phyloP scores from a whole-genome alignment of 306 rosid genomes.

The Medicago ruthenica region DNA sequence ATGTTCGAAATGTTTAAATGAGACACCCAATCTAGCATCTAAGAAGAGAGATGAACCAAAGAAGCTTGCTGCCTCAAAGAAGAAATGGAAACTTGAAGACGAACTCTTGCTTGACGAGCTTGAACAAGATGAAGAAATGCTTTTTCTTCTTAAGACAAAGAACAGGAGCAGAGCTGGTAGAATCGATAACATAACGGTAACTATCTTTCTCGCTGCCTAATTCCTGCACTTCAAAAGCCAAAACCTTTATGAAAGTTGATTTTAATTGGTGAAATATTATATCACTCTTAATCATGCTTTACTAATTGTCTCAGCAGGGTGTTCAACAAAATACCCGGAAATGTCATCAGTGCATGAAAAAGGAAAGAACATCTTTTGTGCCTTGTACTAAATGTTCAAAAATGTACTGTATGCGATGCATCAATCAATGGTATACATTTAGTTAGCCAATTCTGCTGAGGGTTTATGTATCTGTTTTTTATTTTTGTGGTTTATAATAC shows the following conservation, averaged over 20 bases:
- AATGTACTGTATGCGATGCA: constrained; percentile 69
- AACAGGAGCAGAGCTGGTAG: constrained; percentile 49
- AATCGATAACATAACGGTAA: constrained; percentile 27
- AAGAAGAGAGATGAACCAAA: constrained; percentile 41
- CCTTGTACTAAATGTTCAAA: constrained; percentile 68
- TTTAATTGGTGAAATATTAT: constrained; percentile 11
- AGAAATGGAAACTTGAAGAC: constrained; percentile 43
- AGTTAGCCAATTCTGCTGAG: constrained; percentile 6
- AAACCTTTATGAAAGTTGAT: constrained; percentile 8
- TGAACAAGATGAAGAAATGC: constrained; percentile 45
- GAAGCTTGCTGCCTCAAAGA: constrained; percentile 41
- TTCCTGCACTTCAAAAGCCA: not conserved
- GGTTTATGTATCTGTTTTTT: constrained; percentile 4
- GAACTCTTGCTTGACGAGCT: constrained; percentile 33
- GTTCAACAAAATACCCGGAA: constrained; percentile 38
- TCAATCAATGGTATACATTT: constrained; percentile 64
- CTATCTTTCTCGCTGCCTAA: constrained; percentile 33
- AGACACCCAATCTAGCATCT: constrained; percentile 20
- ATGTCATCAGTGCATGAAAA: constrained; percentile 83
- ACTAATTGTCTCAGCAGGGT: constrained; percentile 46
- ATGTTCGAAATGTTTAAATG: constrained; percentile 6
- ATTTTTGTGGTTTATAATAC: not conserved
- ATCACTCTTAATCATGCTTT: constrained; percentile 17
- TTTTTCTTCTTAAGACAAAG: constrained; percentile 45
- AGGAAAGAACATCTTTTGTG: constrained; percentile 49